phyloP scores from a whole-genome alignment of 106 monocot species.

The Dendrobium officinale region DNA sequence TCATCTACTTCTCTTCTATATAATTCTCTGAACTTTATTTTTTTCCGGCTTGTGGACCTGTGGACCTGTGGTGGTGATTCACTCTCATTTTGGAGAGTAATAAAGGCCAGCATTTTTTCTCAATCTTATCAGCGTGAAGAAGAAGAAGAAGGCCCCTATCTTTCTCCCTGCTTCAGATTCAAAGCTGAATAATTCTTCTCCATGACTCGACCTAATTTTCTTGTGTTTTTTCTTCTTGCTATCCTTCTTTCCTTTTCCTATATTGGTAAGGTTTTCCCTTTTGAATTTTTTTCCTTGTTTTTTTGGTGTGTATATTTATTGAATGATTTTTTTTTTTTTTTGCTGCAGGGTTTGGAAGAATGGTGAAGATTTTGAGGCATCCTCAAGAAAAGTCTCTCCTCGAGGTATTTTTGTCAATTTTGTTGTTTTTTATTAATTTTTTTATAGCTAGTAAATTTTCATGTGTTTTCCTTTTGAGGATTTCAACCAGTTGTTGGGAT shows the following conservation, averaged over 20 bases:
- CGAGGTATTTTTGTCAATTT: no score
- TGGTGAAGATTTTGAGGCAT: not conserved
- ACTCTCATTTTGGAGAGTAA: not conserved
- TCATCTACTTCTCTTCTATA: not conserved
- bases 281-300: not conserved
- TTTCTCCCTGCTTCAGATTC: not conserved
- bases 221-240: not conserved
- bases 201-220: not conserved
- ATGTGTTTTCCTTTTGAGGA: not conserved
- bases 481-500: not conserved
- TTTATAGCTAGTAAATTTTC: not conserved
- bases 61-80: not conserved
- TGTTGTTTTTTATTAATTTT: no score
- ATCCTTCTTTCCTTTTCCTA: not conserved
- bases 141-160: not conserved
- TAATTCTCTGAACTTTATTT: not conserved
- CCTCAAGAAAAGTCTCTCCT: not conserved
- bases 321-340: not conserved
- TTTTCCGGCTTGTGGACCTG: not conserved
- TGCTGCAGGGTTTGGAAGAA: constrained; percentile 2
- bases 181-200: not conserved
- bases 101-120: not conserved
- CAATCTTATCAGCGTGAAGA: not conserved
- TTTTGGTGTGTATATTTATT: not conserved
- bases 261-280: not conserved